Base-by-base conservation (phyloP, 1,284 basidiomycete genomes). In the Pyrrhoderma lamaoense region DNA sequence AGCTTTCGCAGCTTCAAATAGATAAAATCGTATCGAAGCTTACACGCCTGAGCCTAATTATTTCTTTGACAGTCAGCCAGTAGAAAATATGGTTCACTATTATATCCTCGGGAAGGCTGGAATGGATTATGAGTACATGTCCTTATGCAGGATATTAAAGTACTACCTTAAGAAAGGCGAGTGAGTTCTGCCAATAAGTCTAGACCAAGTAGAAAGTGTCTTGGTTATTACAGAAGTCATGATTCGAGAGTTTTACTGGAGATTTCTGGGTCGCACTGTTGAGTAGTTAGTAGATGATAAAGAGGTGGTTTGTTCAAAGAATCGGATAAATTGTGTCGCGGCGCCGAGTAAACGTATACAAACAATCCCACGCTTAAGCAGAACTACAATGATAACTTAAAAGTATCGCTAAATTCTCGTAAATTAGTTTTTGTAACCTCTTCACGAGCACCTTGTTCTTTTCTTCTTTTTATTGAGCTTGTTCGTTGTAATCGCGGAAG, bases 101-200 rank as follows among this genome's bases (percentile, higher is more conserved):
- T n/a, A 56, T 45, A 11, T 56, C 54, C 38, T 52, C 54, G 2
- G 54, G 54, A 7, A 56, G 42, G 2, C 39, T 45, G 27, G 42
- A 35, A 16, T 31, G 19, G 13, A 11, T n/a, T n/a, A 9, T 25
- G 8, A 16, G 38, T 38, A 18, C 16, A 14, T 39, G 5, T 18
- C 27, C 34, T 14, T 11, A 44, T 16, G 16, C 23, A 49, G 9
- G 38, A 14, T 25, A n/a, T n/a, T 19, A 1, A 8, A 23, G 31
- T 18, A 38, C 13, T 13, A 49, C 48, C 8, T 23, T 19, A 49
- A 31, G 23, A 49, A 31, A 23, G 14, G 34, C 13, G 23, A 18
- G 38, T 43, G 38, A 18, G 8, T 7, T 18, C 42, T 8, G 5
- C 22, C 14, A 39, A 55, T 39, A 47, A 55, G 39, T 19, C 48